Evolutionary conservation across 106 monocot species (phyloP).

Genomic region (Narthecium ossifragum): DNA sequence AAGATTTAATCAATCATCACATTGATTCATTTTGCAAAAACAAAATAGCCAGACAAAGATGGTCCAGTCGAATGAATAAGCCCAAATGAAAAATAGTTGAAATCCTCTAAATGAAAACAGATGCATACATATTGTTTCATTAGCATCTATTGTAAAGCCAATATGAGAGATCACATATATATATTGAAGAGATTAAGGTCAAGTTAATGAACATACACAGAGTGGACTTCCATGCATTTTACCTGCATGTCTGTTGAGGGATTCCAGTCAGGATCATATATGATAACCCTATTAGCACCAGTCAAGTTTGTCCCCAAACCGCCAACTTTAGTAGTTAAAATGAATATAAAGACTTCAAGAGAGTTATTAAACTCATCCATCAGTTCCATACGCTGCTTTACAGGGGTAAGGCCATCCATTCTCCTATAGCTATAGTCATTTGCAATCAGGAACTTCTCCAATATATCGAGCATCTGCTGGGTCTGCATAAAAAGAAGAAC

Average conservation of each 20-base stretch:
- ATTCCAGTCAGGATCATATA: conserved; percentile 99
- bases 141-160: no score
- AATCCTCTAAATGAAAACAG: no score
- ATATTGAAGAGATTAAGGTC: no score
- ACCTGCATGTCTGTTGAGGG: conserved; percentile 99
- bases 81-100: no score
- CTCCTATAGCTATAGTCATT: conserved; percentile 64
- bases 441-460: conserved; percentile 53
- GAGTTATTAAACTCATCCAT: conserved; percentile 97
- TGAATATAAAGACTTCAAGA: conserved; percentile 71
- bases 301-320: conserved; percentile 91
- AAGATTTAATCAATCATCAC: no score
- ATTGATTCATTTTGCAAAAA: no score
- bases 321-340: conserved; percentile 94
- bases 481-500: conserved; percentile 89
- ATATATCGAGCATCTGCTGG: conserved; percentile 92
- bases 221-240: no score
- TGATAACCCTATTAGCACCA: conserved; percentile 86
- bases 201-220: no score
- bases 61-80: no score
- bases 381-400: conserved; percentile 82
- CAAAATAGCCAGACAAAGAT: no score
- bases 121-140: no score
- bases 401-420: conserved; percentile 95
- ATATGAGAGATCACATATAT: no score